Evolutionary conservation across 208 protist genomes (phyloP).

Genomic region (Acanthamoeba lenticulata): DNA sequence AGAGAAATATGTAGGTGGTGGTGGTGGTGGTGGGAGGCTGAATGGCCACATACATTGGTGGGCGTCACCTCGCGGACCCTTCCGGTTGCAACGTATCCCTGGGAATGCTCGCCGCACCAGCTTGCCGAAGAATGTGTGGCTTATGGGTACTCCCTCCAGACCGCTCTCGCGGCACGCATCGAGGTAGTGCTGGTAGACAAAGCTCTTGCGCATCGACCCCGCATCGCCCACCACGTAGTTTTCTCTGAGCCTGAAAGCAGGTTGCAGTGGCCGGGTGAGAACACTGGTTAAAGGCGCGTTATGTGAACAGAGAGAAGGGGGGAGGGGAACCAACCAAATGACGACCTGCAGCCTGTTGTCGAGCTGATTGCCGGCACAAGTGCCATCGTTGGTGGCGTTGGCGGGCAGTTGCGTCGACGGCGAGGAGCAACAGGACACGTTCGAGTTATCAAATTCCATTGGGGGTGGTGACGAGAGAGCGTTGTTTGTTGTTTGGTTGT

Average conservation of each 20-base stretch:
- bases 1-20: background rate
- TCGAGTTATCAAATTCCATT: no score
- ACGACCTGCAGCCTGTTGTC: background rate
- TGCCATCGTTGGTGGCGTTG: no score
- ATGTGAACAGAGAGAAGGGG: background rate
- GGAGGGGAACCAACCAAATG: background rate
- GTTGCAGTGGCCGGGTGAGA: background rate
- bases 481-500: no score
- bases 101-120: background rate
- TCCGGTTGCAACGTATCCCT: background rate
- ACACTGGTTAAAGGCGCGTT: no score
- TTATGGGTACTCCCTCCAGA: background rate
- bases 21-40: background rate
- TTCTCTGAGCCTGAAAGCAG: background rate
- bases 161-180: background rate
- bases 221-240: background rate
- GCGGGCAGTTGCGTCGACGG: no score
- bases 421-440: no score
- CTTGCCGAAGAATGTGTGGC: background rate
- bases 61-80: background rate
- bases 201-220: background rate
- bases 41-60: background rate
- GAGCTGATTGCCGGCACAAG: background rate
- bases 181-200: slow-evolving; percentile 31
- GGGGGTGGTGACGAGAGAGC: no score